Percentiles rank a stretch among this genome's conserved stretches.
These are phyloP conservation scores for Colletotrichum acutatum DNA, from an alignment of 2,329 filamentous ascomycete genomes.

Conservation along the genomic window DNA sequence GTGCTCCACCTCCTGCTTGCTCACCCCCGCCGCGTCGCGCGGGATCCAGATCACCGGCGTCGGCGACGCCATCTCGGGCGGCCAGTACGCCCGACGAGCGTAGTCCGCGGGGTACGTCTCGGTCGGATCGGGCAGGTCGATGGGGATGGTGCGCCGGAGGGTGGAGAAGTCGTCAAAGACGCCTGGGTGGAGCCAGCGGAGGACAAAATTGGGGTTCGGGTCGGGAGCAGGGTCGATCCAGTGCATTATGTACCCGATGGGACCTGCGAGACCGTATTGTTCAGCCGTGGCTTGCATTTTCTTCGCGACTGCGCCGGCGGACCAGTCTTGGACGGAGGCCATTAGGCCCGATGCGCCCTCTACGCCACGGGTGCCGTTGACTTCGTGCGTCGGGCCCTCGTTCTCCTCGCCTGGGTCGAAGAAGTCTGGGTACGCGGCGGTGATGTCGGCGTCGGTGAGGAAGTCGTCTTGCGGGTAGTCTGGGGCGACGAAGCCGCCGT, in stretches of 20 bases:
- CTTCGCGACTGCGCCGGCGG: constrained; percentile 50
- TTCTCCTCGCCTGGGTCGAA: constrained; percentile 39
- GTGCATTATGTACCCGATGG: constrained; percentile 42
- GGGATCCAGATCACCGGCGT: constrained; percentile 81
- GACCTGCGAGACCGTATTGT: constrained; percentile 42
- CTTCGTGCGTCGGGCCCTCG: constrained; percentile 37
- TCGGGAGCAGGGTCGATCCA: constrained; percentile 42
- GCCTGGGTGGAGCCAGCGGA: constrained; percentile 82
- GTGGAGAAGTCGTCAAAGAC: constrained; percentile 75
- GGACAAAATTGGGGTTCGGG: constrained; percentile 60
- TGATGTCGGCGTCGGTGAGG: constrained; percentile 23
- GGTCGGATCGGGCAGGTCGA: constrained; percentile 40
- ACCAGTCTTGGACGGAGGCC: constrained; percentile 45
- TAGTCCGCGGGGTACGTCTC: constrained; percentile 66
- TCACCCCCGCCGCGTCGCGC: constrained; percentile 75
- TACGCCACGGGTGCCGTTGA: constrained; percentile 45
- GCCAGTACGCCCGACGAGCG: constrained; percentile 73
- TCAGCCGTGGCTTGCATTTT: constrained; percentile 44
- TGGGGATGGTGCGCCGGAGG: constrained; percentile 45
- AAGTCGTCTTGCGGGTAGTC: constrained; percentile 22
- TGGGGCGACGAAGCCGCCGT: not conserved
- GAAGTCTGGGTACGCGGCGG: constrained; percentile 21
- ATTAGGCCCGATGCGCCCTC: constrained; percentile 52
- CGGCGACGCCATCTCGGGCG: constrained; percentile 72
- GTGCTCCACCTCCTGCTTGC: constrained; percentile 75